Evolutionary conservation across 305 asterid genomes (phyloP).

Genomic region (Andrographis paniculata): DNA sequence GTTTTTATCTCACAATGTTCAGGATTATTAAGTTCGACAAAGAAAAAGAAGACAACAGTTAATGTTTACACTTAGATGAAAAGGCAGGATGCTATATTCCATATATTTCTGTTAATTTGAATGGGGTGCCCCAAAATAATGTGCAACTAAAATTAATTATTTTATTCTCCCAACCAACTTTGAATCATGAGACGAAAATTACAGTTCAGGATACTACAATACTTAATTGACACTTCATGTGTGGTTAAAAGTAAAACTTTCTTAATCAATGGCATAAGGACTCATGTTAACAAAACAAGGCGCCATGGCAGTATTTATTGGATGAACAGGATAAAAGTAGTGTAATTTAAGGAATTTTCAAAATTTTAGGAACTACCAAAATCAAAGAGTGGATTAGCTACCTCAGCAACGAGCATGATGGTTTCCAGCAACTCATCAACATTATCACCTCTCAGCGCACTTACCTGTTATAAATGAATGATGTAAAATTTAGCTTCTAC

Average conservation of each 20-base stretch:
- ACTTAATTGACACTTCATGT: too few relatives aligned
- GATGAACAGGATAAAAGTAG: neutral
- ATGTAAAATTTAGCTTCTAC: constrained; percentile 19
- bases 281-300: neutral
- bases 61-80: too few relatives aligned
- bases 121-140: too few relatives aligned
- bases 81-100: too few relatives aligned
- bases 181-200: too few relatives aligned
- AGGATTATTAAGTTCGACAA: too few relatives aligned
- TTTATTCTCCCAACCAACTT: too few relatives aligned
- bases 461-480: constrained; percentile 47
- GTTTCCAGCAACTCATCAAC: constrained; percentile 92
- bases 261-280: neutral
- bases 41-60: too few relatives aligned
- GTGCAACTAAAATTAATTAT: too few relatives aligned
- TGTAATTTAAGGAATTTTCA: neutral
- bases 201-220: too few relatives aligned
- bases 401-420: constrained; percentile 97
- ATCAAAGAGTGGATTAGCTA: constrained; percentile 20
- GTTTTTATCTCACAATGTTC: too few relatives aligned
- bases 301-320: neutral
- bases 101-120: too few relatives aligned
- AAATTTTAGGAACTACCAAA: neutral
- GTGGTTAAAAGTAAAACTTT: neutral
- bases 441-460: constrained; percentile 98